Conservation (phyloP, 2,329 filamentous ascomycete species). For the Colletotrichum karsti region DNA sequence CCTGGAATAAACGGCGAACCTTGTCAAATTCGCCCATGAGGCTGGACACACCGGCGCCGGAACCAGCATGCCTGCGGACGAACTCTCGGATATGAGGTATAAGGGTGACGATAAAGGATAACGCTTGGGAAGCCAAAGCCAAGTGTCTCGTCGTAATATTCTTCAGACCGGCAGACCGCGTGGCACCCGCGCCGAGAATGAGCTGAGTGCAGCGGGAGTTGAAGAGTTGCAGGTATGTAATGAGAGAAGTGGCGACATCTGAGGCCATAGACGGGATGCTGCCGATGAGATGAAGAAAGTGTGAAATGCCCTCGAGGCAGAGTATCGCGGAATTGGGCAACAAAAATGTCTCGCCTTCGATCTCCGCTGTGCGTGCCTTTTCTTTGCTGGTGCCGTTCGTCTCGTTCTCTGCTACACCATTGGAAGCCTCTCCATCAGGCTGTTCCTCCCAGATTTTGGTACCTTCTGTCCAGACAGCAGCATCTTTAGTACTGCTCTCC, state of each 20-base stretch:
- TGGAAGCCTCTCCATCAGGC: constrained; percentile 20
- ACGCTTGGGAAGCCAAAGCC: constrained; percentile 86
- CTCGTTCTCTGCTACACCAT: constrained; percentile 40
- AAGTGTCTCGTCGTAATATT: constrained; percentile 98
- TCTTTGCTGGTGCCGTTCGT: constrained; percentile 64
- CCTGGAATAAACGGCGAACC: constrained; percentile 82
- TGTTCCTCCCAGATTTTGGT: constrained; percentile 63
- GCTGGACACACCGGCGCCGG: constrained; percentile 59
- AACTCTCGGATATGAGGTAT: constrained; percentile 94
- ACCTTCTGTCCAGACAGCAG: constrained; percentile 70
- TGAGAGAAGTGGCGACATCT: constrained; percentile 80
- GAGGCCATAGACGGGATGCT: constrained; percentile 89
- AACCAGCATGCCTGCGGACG: constrained; percentile 76
- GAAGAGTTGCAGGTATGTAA: constrained; percentile 91
- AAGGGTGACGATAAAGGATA: constrained; percentile 86
- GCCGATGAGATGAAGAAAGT: constrained; percentile 83
- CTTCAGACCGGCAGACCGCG: constrained; percentile 85
- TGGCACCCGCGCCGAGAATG: constrained; percentile 94
- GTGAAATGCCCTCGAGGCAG: constrained; percentile 82
- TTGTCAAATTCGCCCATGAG: constrained; percentile 90
- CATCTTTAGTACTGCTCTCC: constrained; percentile 75
- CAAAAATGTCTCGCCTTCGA: constrained; percentile 87
- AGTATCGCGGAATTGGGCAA: constrained; percentile 85
- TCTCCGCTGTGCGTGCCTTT: constrained; percentile 75
- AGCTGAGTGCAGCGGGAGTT: constrained; percentile 97